A percentile compares a stretch with the other conserved stretches of the same genome.
phyloP scores from a whole-genome alignment of 2,329 filamentous ascomycete species.

The Claviceps pusilla region DNA sequence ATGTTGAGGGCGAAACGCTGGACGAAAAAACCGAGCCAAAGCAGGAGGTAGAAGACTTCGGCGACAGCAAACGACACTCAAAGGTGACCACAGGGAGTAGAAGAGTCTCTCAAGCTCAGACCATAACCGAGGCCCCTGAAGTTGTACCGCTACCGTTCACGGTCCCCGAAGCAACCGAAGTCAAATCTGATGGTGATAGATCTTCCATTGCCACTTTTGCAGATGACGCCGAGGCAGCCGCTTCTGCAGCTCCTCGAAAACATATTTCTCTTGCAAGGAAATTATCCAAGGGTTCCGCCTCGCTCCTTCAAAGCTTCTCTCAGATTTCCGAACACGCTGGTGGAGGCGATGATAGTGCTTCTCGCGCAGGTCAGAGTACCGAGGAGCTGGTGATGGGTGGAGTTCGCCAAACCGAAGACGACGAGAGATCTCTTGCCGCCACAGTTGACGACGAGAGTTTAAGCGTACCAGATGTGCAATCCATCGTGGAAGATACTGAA shows the following conservation, averaged over 20 bases:
- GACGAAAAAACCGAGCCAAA: slow-evolving; percentile 17
- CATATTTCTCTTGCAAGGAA: slow-evolving; percentile 28
- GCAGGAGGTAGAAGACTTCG: slow-evolving; percentile 6
- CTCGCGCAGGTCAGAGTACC: slow-evolving; percentile 22
- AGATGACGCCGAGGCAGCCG: slow-evolving; percentile 36
- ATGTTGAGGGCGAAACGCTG: slow-evolving; percentile 10
- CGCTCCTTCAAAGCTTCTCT: slow-evolving; percentile 30
- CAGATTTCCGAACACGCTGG: slow-evolving; percentile 14
- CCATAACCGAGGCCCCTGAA: slow-evolving; percentile 25
- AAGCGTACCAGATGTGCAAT: slow-evolving; percentile 23
- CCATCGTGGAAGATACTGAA: slow-evolving; percentile 1
- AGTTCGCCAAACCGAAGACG: slow-evolving; percentile 22
- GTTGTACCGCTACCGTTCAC: slow-evolving; percentile 53
- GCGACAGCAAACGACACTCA: slow-evolving; percentile 12
- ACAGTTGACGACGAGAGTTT: slow-evolving; percentile 40
- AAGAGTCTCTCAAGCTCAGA: slow-evolving; percentile 8
- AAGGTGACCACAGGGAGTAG: slow-evolving; percentile 7
- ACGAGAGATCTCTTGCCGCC: slow-evolving; percentile 39
- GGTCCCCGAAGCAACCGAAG: slow-evolving; percentile 33
- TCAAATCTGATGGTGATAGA: slow-evolving; percentile 28
- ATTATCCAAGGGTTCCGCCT: slow-evolving; percentile 32
- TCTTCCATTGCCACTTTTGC: slow-evolving; percentile 60
- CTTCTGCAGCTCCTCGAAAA: slow-evolving; percentile 13
- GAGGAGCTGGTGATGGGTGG: slow-evolving; percentile 30
- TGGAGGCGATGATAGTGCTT: slow-evolving; percentile 3